These are phyloP conservation scores for Globisporangium takayamanum DNA, from an alignment of 352 stramenopile species.

Conservation along the genomic window DNA sequence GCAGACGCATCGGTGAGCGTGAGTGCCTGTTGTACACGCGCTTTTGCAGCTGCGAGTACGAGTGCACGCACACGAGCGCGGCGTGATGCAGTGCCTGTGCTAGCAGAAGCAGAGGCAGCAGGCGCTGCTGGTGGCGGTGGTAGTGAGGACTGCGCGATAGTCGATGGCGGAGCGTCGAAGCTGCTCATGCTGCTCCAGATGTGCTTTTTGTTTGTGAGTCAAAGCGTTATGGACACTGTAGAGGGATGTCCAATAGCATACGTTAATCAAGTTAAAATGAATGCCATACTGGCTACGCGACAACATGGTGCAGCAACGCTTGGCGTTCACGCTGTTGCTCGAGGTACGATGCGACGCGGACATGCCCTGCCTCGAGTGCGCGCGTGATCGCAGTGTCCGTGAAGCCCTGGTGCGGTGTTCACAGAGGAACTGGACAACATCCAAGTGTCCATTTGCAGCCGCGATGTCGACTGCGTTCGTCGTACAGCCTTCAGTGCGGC, in stretches of 20 bases:
- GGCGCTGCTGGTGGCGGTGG: not conserved
- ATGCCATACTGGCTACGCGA: too few relatives aligned
- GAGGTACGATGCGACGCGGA: too few relatives aligned
- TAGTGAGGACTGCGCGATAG: not conserved
- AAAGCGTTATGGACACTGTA: too few relatives aligned
- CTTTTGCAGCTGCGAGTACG: conserved; percentile 59
- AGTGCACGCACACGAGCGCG: conserved; percentile 41
- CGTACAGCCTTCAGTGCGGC: not conserved
- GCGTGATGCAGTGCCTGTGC: conserved; percentile 1
- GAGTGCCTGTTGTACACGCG: conserved; percentile 36
- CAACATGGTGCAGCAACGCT: too few relatives aligned
- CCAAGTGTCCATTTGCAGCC: not conserved
- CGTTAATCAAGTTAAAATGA: too few relatives aligned
- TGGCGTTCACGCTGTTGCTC: too few relatives aligned
- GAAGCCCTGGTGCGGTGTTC: not conserved
- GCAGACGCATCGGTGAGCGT: conserved; percentile 18
- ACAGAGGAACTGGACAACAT: not conserved
- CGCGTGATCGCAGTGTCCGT: not conserved
- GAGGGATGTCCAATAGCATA: too few relatives aligned
- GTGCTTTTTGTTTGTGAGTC: not conserved
- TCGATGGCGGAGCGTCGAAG: not conserved
- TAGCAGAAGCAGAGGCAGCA: not conserved
- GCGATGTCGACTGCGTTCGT: not conserved
- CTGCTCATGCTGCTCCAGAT: not conserved
- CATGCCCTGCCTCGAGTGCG: not conserved